Evolutionary conservation across 257 asterid species (phyloP), one percentile per base, ranked within the genome.

Genomic region (Solanum chilense): DNA sequence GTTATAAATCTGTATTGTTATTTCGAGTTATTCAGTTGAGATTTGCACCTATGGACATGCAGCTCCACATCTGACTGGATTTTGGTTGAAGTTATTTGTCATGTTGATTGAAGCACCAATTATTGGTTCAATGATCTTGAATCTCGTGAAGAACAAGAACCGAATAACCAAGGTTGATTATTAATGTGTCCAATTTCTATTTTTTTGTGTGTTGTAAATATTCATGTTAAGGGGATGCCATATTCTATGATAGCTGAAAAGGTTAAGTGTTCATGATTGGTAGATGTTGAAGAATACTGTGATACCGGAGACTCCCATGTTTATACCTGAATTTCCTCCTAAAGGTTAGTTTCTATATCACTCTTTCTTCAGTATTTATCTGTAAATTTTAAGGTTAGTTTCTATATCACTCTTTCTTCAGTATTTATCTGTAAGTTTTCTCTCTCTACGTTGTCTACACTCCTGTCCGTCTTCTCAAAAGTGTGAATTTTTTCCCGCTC

Each of bases 31-130:
- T 52, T 56, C n/a, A 56, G 64, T 56, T 56, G 64, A 18, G n/a
- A 56, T 56, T 18, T 7, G 11, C n/a, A 56, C n/a, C 62, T 52
- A 16, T 16, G 62, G 11, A 56, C 64, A 18, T 85, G 94, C 93
- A 97, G 99, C 99, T 88, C 99, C 99, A 42, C 98, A 97, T 90
- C 88, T 95, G 93, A 94, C 98, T 91, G 98, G 99, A 87, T 84
- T 90, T 84, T 86, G 86, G 92, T 91, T 97, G 88, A 93, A 93
- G 87, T 68, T 94, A 9, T 94, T 94, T 83, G 92, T 93, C 74
- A 91, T 87, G 83, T 62, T 97, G 90, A 21, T 92, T 25, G 99
- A 97, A 89, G 73, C 94, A 33, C 96, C 98, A 23, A 71, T 88
- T 18, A 77, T 94, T 87, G 98, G 99, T 69, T 86, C 98, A 5